phyloP scores from a whole-genome alignment of 1,284 basidiomycete species.

The Bondarzewia mesenterica region DNA sequence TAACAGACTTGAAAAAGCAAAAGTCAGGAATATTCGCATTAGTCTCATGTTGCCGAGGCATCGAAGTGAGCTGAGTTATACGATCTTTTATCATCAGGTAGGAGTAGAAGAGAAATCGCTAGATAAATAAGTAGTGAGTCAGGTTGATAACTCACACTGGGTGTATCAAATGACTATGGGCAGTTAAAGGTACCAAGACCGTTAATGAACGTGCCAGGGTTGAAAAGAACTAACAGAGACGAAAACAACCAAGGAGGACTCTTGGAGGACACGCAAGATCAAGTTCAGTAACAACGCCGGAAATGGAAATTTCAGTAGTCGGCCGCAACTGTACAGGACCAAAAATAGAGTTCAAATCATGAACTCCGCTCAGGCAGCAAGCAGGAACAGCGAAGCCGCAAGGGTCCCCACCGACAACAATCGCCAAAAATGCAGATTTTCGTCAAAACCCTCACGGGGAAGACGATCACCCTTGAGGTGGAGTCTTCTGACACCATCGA shows the following conservation, averaged over 20 bases:
- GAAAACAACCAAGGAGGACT: too few relatives aligned
- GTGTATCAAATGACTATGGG: too few relatives aligned
- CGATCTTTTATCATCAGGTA: constrained; percentile 39
- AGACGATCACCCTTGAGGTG: constrained; percentile 97
- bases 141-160: too few relatives aligned
- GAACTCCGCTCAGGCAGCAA: too few relatives aligned
- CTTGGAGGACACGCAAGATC: too few relatives aligned
- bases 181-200: not conserved
- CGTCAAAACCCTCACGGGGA: constrained; percentile 96
- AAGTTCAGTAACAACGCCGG: not conserved
- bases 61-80: constrained; percentile 64
- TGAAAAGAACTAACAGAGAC: not conserved
- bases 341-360: constrained; percentile 5
- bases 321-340: constrained; percentile 32
- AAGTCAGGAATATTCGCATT: constrained; percentile 36
- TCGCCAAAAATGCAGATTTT: constrained; percentile 77
- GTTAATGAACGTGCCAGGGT: not conserved
- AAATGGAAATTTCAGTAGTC: constrained; percentile 1
- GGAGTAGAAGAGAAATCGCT: not conserved
- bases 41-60: constrained; percentile 42
- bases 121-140: too few relatives aligned
- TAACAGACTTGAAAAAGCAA: constrained; percentile 1
- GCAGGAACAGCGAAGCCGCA: too few relatives aligned
- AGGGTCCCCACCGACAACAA: not conserved
- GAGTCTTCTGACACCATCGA: constrained; percentile 97